Evolutionary conservation across 1,284 basidiomycete genomes (phyloP).

Genomic region (Wallemia mellicola): DNA sequence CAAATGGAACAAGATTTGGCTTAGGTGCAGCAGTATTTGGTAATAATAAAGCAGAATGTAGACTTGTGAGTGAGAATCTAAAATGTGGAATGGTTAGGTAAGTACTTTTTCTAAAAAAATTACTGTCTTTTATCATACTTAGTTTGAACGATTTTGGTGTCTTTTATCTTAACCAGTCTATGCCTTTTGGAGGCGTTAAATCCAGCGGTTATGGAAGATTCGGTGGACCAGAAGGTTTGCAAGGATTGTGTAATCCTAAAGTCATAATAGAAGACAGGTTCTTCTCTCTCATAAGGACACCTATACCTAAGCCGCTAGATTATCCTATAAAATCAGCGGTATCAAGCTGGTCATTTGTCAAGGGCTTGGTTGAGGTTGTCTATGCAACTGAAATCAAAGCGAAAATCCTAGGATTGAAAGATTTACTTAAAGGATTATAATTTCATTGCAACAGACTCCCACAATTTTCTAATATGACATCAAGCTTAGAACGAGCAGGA

Average conservation of each 20-base stretch:
- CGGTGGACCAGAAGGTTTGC: neutral
- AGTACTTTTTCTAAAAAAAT: neutral
- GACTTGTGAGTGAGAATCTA: conserved; percentile 41
- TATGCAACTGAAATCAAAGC: no score
- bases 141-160: conserved; percentile 29
- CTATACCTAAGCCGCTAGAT: neutral
- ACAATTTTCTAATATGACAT: no score
- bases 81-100: conserved; percentile 70
- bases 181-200: neutral
- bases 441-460: no score
- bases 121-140: neutral
- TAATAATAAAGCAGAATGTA: conserved; percentile 36
- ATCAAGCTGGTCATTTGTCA: neutral
- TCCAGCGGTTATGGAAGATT: neutral
- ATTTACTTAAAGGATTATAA: no score
- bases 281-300: neutral
- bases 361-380: neutral
- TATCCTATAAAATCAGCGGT: neutral
- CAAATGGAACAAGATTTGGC: conserved; percentile 60
- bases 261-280: neutral
- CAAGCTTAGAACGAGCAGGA: no score
- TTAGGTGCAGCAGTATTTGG: conserved; percentile 94
- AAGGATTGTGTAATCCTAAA: neutral
- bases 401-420: no score
- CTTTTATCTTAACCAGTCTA: conserved; percentile 36